A percentile compares a stretch with the other conserved stretches of the same genome.
Evolutionary conservation across 2,329 filamentous ascomycete genomes (phyloP).

Genomic region (Magnaporthiopsis incrustans): DNA sequence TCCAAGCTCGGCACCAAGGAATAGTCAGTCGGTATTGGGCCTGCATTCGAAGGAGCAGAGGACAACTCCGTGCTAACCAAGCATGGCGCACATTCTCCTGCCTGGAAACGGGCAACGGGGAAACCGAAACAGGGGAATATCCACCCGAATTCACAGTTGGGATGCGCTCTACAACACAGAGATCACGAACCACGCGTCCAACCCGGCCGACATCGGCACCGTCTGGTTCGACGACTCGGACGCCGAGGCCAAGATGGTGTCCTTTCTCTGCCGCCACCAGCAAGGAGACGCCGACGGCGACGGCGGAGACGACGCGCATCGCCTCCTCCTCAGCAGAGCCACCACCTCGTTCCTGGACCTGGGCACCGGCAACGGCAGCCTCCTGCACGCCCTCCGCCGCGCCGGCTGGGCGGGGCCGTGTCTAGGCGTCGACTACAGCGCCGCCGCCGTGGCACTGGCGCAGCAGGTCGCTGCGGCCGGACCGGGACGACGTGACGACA

Average conservation of each 20-base stretch:
- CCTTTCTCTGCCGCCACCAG: constrained; percentile 46
- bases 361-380: constrained; percentile 87
- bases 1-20: constrained; percentile 80
- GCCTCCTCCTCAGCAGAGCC: constrained; percentile 15
- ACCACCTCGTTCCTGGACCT: constrained; percentile 67
- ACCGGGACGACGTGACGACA: neutral
- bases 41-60: neutral
- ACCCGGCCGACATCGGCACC: constrained; percentile 75
- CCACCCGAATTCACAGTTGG: constrained; percentile 47
- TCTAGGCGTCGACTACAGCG: constrained; percentile 85
- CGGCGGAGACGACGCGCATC: neutral
- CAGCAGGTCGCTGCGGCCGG: constrained; percentile 45
- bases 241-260: constrained; percentile 73
- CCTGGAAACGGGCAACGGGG: neutral
- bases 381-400: constrained; percentile 73
- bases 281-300: constrained; percentile 4
- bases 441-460: constrained; percentile 66
- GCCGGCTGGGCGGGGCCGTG: constrained; percentile 57
- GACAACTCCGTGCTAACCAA: neutral
- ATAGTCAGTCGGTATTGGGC: constrained; percentile 61
- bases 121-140: neutral
- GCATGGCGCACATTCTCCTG: neutral
- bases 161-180: constrained; percentile 66
- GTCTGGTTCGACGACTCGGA: constrained; percentile 95
- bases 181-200: constrained; percentile 59